These are phyloP conservation scores for Sclerotinia subarctica DNA, from an alignment of 2,329 filamentous ascomycete species.

Conservation along the genomic window DNA sequence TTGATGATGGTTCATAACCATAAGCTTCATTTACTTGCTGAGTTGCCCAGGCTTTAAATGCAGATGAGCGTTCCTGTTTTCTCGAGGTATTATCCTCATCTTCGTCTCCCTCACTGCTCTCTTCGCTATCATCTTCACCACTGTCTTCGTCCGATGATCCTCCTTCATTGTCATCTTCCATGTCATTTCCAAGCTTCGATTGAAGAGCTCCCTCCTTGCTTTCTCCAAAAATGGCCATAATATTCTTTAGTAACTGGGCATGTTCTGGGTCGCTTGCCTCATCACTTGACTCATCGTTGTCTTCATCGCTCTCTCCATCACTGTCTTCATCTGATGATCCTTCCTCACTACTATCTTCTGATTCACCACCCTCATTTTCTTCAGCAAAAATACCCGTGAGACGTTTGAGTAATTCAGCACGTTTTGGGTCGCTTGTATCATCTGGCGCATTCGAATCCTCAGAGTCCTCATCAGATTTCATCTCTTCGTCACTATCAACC, in stretches of 20 bases:
- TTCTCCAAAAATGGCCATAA: constrained; percentile 12
- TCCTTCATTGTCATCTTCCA: constrained; percentile 33
- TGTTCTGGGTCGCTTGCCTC: constrained; percentile 6
- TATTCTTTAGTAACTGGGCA: constrained; percentile 6
- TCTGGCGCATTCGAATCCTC: constrained; percentile 35
- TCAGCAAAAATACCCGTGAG: constrained; percentile 12
- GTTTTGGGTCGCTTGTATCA: not conserved
- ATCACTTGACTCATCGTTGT: not conserved
- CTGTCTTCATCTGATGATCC: not conserved
- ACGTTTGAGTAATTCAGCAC: constrained; percentile 9
- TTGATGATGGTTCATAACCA: constrained; percentile 55
- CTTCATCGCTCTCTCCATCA: not conserved
- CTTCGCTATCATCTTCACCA: constrained; percentile 28
- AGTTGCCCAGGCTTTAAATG: constrained; percentile 92
- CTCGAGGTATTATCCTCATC: constrained; percentile 38
- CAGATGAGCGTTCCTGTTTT: constrained; percentile 50
- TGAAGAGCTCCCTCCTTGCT: not conserved
- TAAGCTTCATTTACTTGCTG: constrained; percentile 81
- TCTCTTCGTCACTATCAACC: constrained; percentile 39
- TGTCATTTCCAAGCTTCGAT: not conserved
- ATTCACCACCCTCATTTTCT: not conserved
- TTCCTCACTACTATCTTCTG: constrained; percentile 11
- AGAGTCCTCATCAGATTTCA: constrained; percentile 39
- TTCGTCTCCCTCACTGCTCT: constrained; percentile 31
- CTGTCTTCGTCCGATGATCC: constrained; percentile 20